Evolutionary conservation across 148 eudicot species (phyloP).

Genomic region (Dianthus caryophyllus): DNA sequence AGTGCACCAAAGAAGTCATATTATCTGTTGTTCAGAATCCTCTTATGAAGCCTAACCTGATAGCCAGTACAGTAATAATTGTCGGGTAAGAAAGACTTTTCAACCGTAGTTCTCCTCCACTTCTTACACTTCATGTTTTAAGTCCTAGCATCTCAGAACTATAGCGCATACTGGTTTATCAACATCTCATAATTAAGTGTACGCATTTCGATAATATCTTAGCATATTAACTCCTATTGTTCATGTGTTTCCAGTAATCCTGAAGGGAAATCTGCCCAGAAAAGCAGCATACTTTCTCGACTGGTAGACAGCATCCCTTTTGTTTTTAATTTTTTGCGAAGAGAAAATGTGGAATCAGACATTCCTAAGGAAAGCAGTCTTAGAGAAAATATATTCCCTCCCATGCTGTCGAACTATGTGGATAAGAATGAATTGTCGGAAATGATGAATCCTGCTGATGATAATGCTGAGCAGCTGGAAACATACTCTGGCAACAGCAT

Average conservation of each 20-base stretch:
- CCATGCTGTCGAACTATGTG: slow-evolving; percentile 23
- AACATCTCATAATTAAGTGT: background rate
- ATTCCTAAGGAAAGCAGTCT: slow-evolving; percentile 19
- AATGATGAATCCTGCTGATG: slow-evolving; percentile 20
- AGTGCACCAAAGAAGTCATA: slow-evolving; percentile 51
- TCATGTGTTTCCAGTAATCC: slow-evolving; percentile 33
- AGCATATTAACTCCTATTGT: background rate
- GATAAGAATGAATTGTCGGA: slow-evolving; percentile 32
- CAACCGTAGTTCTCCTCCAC: background rate
- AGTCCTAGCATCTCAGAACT: background rate
- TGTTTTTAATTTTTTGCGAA: slow-evolving; percentile 52
- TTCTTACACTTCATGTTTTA: background rate
- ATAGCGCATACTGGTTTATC: background rate
- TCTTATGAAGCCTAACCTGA: slow-evolving; percentile 45
- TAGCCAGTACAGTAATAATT: slow-evolving; percentile 53
- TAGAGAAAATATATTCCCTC: slow-evolving; percentile 29
- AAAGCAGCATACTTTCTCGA: slow-evolving; percentile 61
- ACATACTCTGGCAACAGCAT: slow-evolving; percentile 35
- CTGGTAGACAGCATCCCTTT: slow-evolving; percentile 67
- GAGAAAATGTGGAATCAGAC: slow-evolving; percentile 29
- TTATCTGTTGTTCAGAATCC: slow-evolving; percentile 57
- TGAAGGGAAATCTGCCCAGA: slow-evolving; percentile 37
- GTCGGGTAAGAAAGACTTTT: slow-evolving; percentile 50
- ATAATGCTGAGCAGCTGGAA: slow-evolving; percentile 29
- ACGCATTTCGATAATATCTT: background rate